phyloP scores from a whole-genome alignment of 2,329 filamentous ascomycete genomes.

The Xylariaceae sp. region DNA sequence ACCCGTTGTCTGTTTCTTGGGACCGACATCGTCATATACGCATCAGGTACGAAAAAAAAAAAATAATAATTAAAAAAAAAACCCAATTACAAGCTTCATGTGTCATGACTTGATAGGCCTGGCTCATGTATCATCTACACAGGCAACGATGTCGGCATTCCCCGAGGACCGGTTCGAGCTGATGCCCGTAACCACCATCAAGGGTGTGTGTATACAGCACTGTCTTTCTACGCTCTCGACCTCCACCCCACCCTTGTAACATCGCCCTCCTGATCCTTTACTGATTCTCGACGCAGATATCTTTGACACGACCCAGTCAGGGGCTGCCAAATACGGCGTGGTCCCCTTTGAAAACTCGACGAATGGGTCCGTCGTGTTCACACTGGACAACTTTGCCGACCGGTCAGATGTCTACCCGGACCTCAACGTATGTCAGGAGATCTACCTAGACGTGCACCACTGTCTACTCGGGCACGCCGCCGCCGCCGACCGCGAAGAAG shows the following conservation, averaged over 20 bases:
- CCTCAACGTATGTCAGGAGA: slow-evolving; percentile 73
- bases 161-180: slow-evolving; percentile 43
- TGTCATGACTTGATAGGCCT: slow-evolving; percentile 13
- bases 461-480: slow-evolving; percentile 61
- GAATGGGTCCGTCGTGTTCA: slow-evolving; percentile 87
- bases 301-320: slow-evolving; percentile 69
- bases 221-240: background rate
- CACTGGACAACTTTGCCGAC: slow-evolving; percentile 83
- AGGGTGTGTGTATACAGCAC: slow-evolving; percentile 29
- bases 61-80: too few relatives aligned
- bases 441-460: slow-evolving; percentile 83
- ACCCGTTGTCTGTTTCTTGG: slow-evolving; percentile 45
- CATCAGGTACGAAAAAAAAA: slow-evolving; percentile 39
- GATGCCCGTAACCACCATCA: slow-evolving; percentile 47
- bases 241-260: background rate
- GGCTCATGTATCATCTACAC: background rate
- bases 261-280: background rate
- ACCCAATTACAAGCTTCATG: slow-evolving; percentile 6
- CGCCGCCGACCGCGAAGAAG: background rate
- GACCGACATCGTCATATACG: slow-evolving; percentile 45
- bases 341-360: slow-evolving; percentile 95
- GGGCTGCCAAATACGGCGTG: slow-evolving; percentile 63
- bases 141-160: slow-evolving; percentile 47
- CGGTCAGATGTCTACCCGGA: slow-evolving; percentile 57
- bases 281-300: slow-evolving; percentile 50